Percentiles rank a stretch among this genome's conserved stretches.
phyloP scores from a whole-genome alignment of 257 asterid species.

The Prunella vulgaris region DNA sequence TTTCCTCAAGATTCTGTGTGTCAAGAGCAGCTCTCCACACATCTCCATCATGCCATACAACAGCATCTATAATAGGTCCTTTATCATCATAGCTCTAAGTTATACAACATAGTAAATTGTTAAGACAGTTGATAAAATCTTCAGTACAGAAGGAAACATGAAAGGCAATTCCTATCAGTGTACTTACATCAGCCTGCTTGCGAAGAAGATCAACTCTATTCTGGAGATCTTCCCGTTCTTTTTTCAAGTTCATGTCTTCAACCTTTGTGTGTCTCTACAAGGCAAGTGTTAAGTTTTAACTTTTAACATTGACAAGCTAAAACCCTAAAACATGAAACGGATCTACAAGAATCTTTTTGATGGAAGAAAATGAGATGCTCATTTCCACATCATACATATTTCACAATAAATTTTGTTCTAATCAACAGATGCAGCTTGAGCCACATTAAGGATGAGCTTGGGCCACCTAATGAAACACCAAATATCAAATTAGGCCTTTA shows the following conservation, averaged over 20 bases:
- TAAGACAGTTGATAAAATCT: conserved; percentile 20
- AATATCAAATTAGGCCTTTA: not conserved
- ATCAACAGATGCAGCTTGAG: not conserved
- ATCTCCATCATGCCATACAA: conserved; percentile 97
- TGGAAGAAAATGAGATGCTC: conserved; percentile 19
- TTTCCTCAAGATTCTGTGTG: conserved; percentile 83
- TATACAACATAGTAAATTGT: conserved; percentile 15
- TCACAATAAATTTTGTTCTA: not conserved
- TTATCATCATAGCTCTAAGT: conserved; percentile 87
- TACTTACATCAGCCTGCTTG: conserved; percentile 81
- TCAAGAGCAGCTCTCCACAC: conserved; percentile 98
- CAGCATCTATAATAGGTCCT: conserved; percentile 96
- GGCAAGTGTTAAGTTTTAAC: no score
- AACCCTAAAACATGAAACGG: not conserved
- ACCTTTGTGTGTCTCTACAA: conserved; percentile 62
- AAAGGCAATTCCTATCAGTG: not conserved
- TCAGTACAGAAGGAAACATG: conserved; percentile 16
- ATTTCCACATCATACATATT: not conserved
- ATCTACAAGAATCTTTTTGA: conserved; percentile 9
- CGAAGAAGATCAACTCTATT: conserved; percentile 80
- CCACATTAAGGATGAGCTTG: conserved; percentile 1
- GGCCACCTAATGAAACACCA: not conserved
- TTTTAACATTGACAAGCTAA: conserved; percentile 8
- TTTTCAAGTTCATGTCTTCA: conserved; percentile 61
- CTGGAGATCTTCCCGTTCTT: conserved; percentile 82